A percentile compares a stretch with the other conserved stretches of the same genome.
Conservation (phyloP, 2,329 filamentous ascomycete genomes). For the Botryotinia calthae region DNA sequence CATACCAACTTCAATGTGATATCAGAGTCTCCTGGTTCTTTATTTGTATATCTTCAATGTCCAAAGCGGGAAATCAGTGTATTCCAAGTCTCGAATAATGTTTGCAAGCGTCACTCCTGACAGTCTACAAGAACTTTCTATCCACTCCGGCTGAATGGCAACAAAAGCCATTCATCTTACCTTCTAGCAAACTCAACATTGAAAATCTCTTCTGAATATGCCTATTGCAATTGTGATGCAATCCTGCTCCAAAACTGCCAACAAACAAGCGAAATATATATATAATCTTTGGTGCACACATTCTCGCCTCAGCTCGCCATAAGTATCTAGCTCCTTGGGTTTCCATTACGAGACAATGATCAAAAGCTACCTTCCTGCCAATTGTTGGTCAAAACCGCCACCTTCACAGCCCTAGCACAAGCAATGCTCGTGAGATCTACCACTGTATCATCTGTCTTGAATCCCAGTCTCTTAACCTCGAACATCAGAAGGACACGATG, state of each 20-base stretch:
- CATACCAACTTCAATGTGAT: background rate
- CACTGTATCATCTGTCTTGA: background rate
- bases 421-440: background rate
- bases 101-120: background rate
- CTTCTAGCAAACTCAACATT: background rate
- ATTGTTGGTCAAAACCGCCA: background rate
- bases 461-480: background rate
- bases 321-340: background rate
- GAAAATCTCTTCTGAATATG: accelerated
- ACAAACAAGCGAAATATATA: background rate
- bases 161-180: accelerated
- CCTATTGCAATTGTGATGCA: background rate
- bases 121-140: accelerated
- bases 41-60: background rate
- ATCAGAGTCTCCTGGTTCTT: background rate
- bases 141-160: background rate
- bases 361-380: background rate
- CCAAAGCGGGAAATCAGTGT: background rate
- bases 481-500: background rate
- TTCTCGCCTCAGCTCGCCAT: background rate
- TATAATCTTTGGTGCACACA: background rate
- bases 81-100: background rate
- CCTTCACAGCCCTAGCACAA: background rate
- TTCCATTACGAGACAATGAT: background rate
- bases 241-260: background rate